A percentile compares a stretch with the other conserved stretches of the same genome.
phyloP scores from a whole-genome alignment of 148 eudicot genomes.

The Nepenthes mirabilis region DNA sequence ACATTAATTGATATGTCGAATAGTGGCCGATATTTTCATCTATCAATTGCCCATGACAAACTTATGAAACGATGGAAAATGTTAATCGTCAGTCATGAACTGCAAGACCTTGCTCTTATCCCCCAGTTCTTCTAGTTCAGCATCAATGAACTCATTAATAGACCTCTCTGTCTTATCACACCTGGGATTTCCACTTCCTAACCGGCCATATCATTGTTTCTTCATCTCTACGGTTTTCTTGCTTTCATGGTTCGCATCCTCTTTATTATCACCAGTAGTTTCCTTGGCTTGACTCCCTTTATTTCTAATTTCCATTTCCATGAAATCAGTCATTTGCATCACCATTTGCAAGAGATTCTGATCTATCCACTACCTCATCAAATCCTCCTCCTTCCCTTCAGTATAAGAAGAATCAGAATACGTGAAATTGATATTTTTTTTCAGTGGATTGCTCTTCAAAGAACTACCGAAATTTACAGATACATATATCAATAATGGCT shows the following conservation, averaged over 20 bases:
- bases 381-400: conserved; percentile 9
- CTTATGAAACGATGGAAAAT: background rate
- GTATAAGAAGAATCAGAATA: conserved; percentile 13
- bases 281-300: conserved; percentile 2
- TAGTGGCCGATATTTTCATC: too few species aligned
- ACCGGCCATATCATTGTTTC: conserved; percentile 42
- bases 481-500: background rate
- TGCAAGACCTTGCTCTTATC: conserved; percentile 77
- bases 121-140: conserved; percentile 66
- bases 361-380: conserved; percentile 1
- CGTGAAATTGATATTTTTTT: conserved; percentile 6
- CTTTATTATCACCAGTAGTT: conserved; percentile 12
- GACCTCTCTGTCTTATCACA: conserved; percentile 33
- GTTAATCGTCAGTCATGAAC: background rate
- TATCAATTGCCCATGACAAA: too few species aligned
- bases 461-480: conserved; percentile 1
- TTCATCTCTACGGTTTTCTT: conserved; percentile 19
- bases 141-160: conserved; percentile 77
- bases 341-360: background rate
- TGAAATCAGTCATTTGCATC: background rate
- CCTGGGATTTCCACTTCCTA: conserved; percentile 14
- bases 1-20: too few species aligned
- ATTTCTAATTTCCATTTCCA: background rate
- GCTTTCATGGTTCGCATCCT: conserved; percentile 10
- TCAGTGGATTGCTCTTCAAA: conserved; percentile 4